Conservation (phyloP, 192 early-diverging fungal genomes). For the Lunasporangiospora selenospora region DNA sequence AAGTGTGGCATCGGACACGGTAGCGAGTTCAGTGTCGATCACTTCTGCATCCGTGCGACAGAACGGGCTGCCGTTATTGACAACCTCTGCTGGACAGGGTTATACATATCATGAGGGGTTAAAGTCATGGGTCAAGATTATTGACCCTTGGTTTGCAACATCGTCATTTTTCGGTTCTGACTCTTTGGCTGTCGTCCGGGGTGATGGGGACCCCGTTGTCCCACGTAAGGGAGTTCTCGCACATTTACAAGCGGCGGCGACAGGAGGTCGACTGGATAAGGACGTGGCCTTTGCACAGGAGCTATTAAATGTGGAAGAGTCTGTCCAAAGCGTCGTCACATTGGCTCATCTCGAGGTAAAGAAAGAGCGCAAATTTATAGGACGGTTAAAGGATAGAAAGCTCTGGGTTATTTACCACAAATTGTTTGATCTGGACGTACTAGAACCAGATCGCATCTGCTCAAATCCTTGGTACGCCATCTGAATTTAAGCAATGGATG, state of each 20-base stretch:
- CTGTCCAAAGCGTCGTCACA: slow-evolving; percentile 47
- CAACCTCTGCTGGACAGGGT: slow-evolving; percentile 64
- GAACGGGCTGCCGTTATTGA: slow-evolving; percentile 71
- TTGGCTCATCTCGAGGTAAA: slow-evolving; percentile 59
- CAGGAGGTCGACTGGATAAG: slow-evolving; percentile 21
- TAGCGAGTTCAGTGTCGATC: slow-evolving; percentile 54
- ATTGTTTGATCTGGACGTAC: neutral
- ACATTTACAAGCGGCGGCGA: slow-evolving; percentile 22
- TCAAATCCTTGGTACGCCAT: slow-evolving; percentile 56
- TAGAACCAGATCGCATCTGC: slow-evolving; percentile 64
- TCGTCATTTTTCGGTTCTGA: slow-evolving; percentile 54
- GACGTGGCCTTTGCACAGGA: slow-evolving; percentile 43
- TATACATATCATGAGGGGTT: slow-evolving; percentile 72
- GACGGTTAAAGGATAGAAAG: neutral
- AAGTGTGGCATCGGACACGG: slow-evolving; percentile 26
- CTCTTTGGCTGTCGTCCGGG: slow-evolving; percentile 11
- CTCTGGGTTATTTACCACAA: neutral
- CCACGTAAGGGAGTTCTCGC: slow-evolving; percentile 32
- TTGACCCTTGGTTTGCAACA: slow-evolving; percentile 62
- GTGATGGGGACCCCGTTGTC: slow-evolving; percentile 28
- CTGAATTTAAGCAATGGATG: slow-evolving; percentile 68
- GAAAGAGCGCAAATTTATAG: slow-evolving; percentile 7
- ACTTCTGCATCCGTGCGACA: slow-evolving; percentile 59
- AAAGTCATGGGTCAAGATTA: slow-evolving; percentile 71
- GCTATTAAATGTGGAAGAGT: slow-evolving; percentile 32